Evolutionary conservation across 148 eudicot genomes (phyloP), one percentile per base, ranked within the genome.

Genomic region (Pouteria glomerata): DNA sequence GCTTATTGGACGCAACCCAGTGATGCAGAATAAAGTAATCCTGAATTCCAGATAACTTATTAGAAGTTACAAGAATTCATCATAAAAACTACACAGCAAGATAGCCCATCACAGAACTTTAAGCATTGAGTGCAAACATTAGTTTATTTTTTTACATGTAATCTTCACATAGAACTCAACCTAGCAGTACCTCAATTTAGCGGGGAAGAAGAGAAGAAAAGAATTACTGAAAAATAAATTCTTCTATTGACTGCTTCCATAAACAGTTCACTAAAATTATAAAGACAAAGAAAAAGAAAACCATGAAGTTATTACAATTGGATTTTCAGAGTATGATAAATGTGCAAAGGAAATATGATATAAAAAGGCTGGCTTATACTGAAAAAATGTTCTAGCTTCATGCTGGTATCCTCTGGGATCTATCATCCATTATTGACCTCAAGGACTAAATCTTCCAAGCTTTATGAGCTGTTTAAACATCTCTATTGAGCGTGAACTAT

Each of bases 151-250:
- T 39, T 10, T 53, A 33, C 30, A 21, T 23, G 21, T 52, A 21
- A 31, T 5, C 26, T 68, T n/a, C 53, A 12, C 33, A 8, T 6
- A 18, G 15, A 68, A 23, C 31, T 29, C 42, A 53, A 8, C 63
- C 30, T 23, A 19, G 21, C 21, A 47, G 16, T 70, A 78, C 75
- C 84, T 73, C 78, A 70, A 78, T 29, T 62, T 47, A 66, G 69
- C 24, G 18, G 37, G n/a, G n/a, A n/a, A n/a, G n/a, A n/a, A n/a
- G 31, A 30, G 21, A 47, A 66, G 52, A 47, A 27, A 13, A 44
- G 34, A 45, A 27, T 44, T 19, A 27, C 27, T 18, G 6, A 19
- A 39, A 39, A 39, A 39, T 39, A 10, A 39, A 39, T 39, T 39
- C 44, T 10, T 10, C 44, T 39, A 39, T 10, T 4, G 44, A 39